These are phyloP conservation scores for Naegleria fowleri DNA, from an alignment of 208 protist species.

Conservation along the genomic window DNA sequence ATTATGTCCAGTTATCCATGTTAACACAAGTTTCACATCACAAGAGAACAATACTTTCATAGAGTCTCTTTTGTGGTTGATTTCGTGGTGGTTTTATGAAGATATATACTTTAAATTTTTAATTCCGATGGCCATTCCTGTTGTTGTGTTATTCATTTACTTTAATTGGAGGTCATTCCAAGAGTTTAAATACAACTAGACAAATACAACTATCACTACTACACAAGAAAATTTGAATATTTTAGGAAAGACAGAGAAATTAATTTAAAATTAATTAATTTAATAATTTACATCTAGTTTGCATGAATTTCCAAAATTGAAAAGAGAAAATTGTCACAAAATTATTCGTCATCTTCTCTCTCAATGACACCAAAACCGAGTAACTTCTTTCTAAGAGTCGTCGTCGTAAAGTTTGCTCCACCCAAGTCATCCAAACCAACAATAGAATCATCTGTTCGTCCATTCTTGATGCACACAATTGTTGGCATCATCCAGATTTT, in stretches of 20 bases:
- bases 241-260: background rate
- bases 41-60: background rate
- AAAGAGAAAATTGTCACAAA: background rate
- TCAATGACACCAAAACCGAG: background rate
- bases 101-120: background rate
- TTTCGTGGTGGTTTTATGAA: background rate
- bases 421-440: constrained; percentile 45
- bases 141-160: background rate
- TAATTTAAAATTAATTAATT: background rate
- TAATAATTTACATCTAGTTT: background rate
- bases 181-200: background rate
- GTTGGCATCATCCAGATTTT: constrained; percentile 40
- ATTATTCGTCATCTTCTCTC: background rate
- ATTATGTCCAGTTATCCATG: background rate
- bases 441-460: constrained; percentile 35
- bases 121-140: background rate
- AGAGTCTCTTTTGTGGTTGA: background rate
- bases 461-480: constrained; percentile 33
- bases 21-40: background rate
- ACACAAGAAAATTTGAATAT: too few relatives aligned
- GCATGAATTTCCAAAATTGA: too few relatives aligned
- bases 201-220: background rate
- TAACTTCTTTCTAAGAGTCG: background rate
- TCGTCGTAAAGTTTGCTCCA: background rate
- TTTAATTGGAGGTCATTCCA: constrained; percentile 8